Evolutionary conservation across 345 rosid genomes (phyloP).

Genomic region (Lepidium didymum): DNA sequence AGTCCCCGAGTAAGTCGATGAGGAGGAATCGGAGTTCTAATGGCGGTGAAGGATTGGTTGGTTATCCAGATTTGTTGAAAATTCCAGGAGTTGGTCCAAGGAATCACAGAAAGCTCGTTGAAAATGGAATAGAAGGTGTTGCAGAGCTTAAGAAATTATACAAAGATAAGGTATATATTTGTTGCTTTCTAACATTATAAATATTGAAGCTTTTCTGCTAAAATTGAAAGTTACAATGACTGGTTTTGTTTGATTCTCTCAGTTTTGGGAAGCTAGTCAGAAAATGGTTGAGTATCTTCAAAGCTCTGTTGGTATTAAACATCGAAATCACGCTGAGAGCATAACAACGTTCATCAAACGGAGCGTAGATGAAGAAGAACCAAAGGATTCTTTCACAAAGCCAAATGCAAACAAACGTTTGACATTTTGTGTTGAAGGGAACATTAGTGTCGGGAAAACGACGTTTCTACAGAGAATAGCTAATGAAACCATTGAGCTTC

Average conservation of each 20-base stretch:
- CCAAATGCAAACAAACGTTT: constrained; percentile 45
- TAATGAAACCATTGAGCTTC: constrained; percentile 87
- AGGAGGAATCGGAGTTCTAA: constrained; percentile 38
- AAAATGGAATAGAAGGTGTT: constrained; percentile 77
- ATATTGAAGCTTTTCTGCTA: no score
- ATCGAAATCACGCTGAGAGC: constrained; percentile 89
- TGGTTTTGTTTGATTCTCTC: constrained; percentile 8
- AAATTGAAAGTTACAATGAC: not conserved
- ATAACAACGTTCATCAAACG: constrained; percentile 77
- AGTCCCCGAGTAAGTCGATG: constrained; percentile 9
- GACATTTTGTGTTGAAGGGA: constrained; percentile 95
- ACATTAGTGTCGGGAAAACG: constrained; percentile 95
- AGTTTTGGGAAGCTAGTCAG: constrained; percentile 72
- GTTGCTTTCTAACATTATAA: no score
- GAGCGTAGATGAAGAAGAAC: constrained; percentile 74
- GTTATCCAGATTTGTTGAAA: constrained; percentile 71
- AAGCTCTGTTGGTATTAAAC: constrained; percentile 92
- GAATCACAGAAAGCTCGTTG: constrained; percentile 84
- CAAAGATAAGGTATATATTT: constrained; percentile 68
- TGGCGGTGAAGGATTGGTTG: constrained; percentile 32
- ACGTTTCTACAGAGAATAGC: constrained; percentile 96
- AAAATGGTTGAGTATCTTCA: constrained; percentile 89
- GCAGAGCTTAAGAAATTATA: constrained; percentile 89
- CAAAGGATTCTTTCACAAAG: constrained; percentile 47
- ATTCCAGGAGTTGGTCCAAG: constrained; percentile 95